Evolutionary conservation across 805 yeast species (phyloP), one percentile per base, ranked within the genome.

Genomic region (Suhomyces xylopsoci): DNA sequence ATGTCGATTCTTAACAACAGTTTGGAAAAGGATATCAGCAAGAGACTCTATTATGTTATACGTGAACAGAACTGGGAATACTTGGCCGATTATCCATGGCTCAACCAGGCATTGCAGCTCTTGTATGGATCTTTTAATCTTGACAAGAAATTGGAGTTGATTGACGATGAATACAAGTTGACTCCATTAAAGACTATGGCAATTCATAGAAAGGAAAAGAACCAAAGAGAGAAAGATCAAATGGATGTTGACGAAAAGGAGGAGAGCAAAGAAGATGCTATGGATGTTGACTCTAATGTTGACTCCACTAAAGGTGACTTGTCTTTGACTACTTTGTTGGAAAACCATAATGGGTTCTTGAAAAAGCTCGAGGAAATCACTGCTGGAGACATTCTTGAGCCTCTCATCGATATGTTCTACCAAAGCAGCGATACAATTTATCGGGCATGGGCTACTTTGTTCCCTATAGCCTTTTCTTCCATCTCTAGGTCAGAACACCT

Each of bases 61-160:
- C 76, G 93, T 38, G 98, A 94, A 62, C 99, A 94, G 66, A 93
- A 90, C 62, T 94, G 99, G 99, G 99, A 94, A 65, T 87, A 82
- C 58, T 73, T 94, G 38, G 92, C 96, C 0, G 99, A 94, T 58
- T 88, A 88, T 61, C 88, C 91, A 42, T 94, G 99, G 99, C 71
- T 93, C 55, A 90, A 90, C 65, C 98, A 93, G 67, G 98, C 97
- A 0, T 75, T 90, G 17, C 97, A 92, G 64, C 70, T 96, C 26
- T 70, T 94, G 6, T 90, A 87, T 62, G 96, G 94, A 0, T 79
- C 96, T 0, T 84, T 89, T 58, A 86, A 85, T 52, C 68, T 67
- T 40, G 78, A 79, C 0, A 73, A 79, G 51, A 66, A 62, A 2
- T 59, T 90, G 17, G 68, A 66, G 22, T 66, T 89, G 45, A 67